Percentiles rank a stretch among this genome's conserved stretches.
phyloP scores from a whole-genome alignment of 192 early-diverging fungal species.

The Coemansia sp. region DNA sequence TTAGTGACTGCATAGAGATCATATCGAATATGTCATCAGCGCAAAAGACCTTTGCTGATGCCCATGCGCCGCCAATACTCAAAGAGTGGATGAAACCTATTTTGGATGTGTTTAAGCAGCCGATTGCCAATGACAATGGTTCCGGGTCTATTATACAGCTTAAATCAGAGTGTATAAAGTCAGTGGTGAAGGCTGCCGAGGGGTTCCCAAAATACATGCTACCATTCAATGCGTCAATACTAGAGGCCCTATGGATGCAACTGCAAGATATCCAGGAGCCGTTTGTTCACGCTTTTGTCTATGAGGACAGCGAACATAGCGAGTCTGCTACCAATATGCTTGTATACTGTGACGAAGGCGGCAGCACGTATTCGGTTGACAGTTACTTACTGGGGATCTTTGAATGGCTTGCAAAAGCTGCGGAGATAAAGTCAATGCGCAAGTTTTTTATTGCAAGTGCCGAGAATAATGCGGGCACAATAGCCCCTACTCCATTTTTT shows the following conservation, averaged over 20 bases:
- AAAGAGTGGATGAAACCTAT: slow-evolving; percentile 79
- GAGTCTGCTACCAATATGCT: slow-evolving; percentile 40
- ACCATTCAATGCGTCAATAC: slow-evolving; percentile 21
- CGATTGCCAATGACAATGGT: slow-evolving; percentile 20
- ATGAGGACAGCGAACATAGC: slow-evolving; percentile 38
- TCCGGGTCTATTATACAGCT: slow-evolving; percentile 36
- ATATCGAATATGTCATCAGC: slow-evolving; percentile 77
- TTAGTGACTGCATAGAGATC: slow-evolving; percentile 84
- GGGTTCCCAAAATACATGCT: slow-evolving; percentile 34
- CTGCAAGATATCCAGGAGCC: slow-evolving; percentile 36
- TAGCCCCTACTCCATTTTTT: slow-evolving; percentile 53
- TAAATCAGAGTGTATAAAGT: slow-evolving; percentile 46
- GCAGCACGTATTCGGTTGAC: slow-evolving; percentile 28
- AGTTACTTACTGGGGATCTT: slow-evolving; percentile 42
- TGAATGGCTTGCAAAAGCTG: slow-evolving; percentile 45
- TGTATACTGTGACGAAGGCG: slow-evolving; percentile 41
- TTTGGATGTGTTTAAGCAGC: slow-evolving; percentile 61
- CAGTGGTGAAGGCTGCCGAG: slow-evolving; percentile 31
- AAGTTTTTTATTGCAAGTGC: slow-evolving; percentile 35
- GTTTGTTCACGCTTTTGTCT: slow-evolving; percentile 47
- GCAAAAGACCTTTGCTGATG: slow-evolving; percentile 67
- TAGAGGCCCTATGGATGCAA: slow-evolving; percentile 47
- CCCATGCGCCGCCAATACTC: slow-evolving; percentile 75
- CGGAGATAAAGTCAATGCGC: slow-evolving; percentile 33
- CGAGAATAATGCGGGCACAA: neutral